Conservation (phyloP, 2,329 filamentous ascomycete genomes). For the Pyrenophora seminiperda region DNA sequence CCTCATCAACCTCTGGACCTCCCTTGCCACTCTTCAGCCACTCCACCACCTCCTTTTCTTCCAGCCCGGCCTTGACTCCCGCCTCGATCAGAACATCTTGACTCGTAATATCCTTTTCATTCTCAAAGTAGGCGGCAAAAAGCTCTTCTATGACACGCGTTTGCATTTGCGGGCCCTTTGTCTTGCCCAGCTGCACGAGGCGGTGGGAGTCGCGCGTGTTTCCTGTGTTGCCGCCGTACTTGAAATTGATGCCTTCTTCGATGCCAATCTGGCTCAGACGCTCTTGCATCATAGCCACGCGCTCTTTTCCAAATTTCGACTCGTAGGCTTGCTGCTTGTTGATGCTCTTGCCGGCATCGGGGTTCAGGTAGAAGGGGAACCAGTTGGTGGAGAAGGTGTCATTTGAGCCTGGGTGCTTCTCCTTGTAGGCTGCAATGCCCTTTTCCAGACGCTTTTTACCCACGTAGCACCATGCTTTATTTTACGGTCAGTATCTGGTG, state of each 20-base stretch:
- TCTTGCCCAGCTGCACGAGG: constrained; percentile 67
- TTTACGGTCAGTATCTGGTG: constrained; percentile 6
- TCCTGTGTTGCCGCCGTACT: constrained; percentile 71
- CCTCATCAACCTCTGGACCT: constrained; percentile 53
- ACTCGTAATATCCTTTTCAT: constrained; percentile 55
- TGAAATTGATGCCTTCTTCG: constrained; percentile 73
- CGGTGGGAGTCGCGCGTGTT: constrained; percentile 82
- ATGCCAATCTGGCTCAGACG: constrained; percentile 64
- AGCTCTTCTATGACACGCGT: constrained; percentile 49
- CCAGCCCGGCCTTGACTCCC: constrained; percentile 52
- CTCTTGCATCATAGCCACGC: constrained; percentile 62
- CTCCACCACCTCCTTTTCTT: constrained; percentile 49
- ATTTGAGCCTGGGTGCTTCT: constrained; percentile 61
- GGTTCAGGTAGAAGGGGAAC: constrained; percentile 82
- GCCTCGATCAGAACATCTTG: constrained; percentile 48
- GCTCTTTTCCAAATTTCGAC: constrained; percentile 67
- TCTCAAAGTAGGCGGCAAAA: constrained; percentile 53
- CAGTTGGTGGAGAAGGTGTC: constrained; percentile 77
- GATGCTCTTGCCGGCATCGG: constrained; percentile 61
- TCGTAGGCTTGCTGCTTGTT: constrained; percentile 64
- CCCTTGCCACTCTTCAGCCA: constrained; percentile 54
- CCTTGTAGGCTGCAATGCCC: constrained; percentile 70
- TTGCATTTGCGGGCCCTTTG: constrained; percentile 58
- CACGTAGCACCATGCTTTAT: constrained; percentile 65
- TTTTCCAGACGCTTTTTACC: constrained; percentile 76